Conservation (phyloP, 2,329 filamentous ascomycete genomes). For the Pseudophaeomoniella oleicola region DNA sequence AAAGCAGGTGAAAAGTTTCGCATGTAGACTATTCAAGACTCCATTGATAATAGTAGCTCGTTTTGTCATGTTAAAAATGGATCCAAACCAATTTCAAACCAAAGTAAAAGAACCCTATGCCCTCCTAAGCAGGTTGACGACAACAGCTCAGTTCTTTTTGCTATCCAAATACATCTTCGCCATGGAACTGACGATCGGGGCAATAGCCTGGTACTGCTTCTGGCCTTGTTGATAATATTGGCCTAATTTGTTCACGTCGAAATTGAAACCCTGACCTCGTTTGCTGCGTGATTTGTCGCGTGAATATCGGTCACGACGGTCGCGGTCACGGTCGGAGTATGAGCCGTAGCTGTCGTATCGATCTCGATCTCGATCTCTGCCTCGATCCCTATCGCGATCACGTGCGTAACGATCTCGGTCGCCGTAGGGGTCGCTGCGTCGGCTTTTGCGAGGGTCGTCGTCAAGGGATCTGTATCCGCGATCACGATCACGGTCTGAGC, state of each 20-base stretch:
- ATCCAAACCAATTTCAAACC: no score
- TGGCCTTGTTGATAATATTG: conserved; percentile 10
- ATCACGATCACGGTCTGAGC: neutral
- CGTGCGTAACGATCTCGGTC: conserved; percentile 1
- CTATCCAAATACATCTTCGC: conserved; percentile 13
- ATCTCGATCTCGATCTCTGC: neutral
- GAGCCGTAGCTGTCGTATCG: conserved; percentile 1
- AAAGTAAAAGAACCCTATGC: no score
- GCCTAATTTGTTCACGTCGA: conserved; percentile 7
- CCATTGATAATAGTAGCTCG: no score
- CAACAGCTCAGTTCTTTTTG: conserved; percentile 8
- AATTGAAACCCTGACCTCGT: conserved; percentile 8
- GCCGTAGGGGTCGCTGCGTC: neutral
- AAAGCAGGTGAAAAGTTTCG: no score
- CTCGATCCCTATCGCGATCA: neutral
- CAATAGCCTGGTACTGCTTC: conserved; percentile 13
- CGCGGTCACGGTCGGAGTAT: conserved; percentile 1
- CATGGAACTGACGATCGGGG: conserved; percentile 8
- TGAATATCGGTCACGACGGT: conserved; percentile 3
- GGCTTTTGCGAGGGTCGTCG: neutral
- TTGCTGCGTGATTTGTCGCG: conserved; percentile 2
- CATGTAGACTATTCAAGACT: no score
- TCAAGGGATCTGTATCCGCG: neutral
- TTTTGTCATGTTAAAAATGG: no score
- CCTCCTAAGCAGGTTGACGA: no score